These are phyloP conservation scores for Mimosa pudica DNA, from an alignment of 306 rosid genomes.

Conservation along the genomic window DNA sequence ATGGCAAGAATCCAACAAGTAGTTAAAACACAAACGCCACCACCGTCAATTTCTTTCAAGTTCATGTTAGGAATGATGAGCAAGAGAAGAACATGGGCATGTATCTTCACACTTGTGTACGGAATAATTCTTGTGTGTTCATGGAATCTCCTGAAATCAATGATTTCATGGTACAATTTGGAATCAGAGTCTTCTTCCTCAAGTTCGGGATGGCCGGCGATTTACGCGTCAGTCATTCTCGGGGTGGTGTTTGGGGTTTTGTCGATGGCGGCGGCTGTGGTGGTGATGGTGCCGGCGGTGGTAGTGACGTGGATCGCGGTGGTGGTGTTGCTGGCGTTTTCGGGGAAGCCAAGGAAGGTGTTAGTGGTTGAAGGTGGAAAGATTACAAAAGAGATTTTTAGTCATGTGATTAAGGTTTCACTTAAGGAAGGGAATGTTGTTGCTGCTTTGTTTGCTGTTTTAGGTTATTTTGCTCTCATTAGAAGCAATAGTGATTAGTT, in stretches of 20 bases:
- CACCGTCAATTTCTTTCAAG: constrained; percentile 47
- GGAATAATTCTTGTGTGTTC: constrained; percentile 53
- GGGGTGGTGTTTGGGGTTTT: constrained; percentile 76
- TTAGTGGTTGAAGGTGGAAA: constrained; percentile 88
- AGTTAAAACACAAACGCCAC: constrained; percentile 27
- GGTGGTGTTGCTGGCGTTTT: constrained; percentile 84
- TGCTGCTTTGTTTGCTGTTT: constrained; percentile 86
- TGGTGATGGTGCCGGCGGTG: constrained; percentile 74
- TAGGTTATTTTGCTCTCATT: constrained; percentile 74
- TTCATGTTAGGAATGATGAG: constrained; percentile 61
- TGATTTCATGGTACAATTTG: constrained; percentile 67
- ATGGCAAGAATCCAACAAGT: constrained; percentile 50
- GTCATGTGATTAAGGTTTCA: constrained; percentile 69
- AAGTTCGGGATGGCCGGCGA: constrained; percentile 75
- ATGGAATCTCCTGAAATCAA: constrained; percentile 73
- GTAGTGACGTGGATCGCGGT: constrained; percentile 87
- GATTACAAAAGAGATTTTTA: constrained; percentile 70
- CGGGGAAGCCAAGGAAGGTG: constrained; percentile 70
- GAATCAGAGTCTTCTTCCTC: constrained; percentile 42
- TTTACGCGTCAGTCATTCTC: constrained; percentile 82
- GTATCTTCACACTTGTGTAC: constrained; percentile 58
- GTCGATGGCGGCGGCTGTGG: constrained; percentile 84
- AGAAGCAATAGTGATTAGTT: constrained; percentile 47
- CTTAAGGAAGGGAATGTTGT: constrained; percentile 87
- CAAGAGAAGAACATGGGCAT: constrained; percentile 87